Conservation (phyloP, 148 eudicot genomes). For the Camellia sinensis region DNA sequence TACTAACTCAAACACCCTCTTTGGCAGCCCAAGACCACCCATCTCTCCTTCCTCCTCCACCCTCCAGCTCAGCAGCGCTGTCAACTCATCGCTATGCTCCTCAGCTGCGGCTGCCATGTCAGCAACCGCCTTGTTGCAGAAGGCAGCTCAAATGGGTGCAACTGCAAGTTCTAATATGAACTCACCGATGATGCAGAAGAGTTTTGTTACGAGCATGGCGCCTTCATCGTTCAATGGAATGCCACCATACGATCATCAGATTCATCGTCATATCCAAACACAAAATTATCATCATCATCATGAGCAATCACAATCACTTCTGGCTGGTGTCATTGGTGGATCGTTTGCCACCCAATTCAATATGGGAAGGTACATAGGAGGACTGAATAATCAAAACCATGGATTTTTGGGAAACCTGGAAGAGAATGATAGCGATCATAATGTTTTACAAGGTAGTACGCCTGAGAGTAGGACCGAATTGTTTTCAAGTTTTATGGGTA, state of each 20-base stretch:
- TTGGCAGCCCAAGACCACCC: not conserved
- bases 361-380: not conserved
- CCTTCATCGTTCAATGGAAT: not conserved
- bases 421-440: not conserved
- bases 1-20: not conserved
- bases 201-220: not conserved
- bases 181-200: not conserved
- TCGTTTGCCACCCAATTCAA: slow-evolving; percentile 4
- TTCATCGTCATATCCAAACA: too few relatives aligned
- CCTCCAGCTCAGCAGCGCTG: not conserved
- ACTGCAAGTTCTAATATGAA: slow-evolving; percentile 3
- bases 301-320: too few relatives aligned
- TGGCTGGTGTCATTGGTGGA: not conserved
- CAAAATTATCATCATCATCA: too few relatives aligned
- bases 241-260: not conserved
- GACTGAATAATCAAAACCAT: not conserved
- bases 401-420: slow-evolving; percentile 1
- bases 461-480: not conserved
- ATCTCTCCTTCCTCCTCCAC: not conserved
- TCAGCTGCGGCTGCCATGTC: slow-evolving; percentile 1
- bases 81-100: not conserved
- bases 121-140: slow-evolving; percentile 11
- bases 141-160: slow-evolving; percentile 17
- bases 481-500: not conserved
- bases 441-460: not conserved